A percentile compares a stretch with the other conserved stretches of the same genome.
These are phyloP conservation scores for Malassezia pachydermatis DNA, from an alignment of 1,284 basidiomycete genomes.

Conservation along the genomic window DNA sequence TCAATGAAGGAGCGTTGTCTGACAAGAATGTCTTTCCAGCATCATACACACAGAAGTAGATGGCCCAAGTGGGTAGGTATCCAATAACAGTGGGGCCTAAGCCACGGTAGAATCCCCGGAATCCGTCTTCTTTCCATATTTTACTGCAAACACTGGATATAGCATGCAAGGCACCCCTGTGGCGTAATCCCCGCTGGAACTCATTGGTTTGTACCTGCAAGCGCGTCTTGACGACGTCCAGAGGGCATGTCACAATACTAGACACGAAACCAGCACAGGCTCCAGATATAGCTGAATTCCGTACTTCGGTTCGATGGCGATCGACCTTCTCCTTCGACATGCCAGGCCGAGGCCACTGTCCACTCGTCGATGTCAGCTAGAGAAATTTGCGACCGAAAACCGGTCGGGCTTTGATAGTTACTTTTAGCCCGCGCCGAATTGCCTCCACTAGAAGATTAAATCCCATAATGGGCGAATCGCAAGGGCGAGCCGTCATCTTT, in stretches of 20 bases:
- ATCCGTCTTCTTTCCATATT: constrained; percentile 39
- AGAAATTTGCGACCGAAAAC: no score
- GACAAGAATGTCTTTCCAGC: constrained; percentile 24
- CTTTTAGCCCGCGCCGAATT: no score
- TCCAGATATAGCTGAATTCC: constrained; percentile 48
- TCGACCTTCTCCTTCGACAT: constrained; percentile 6
- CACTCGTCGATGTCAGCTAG: no score
- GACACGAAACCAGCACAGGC: constrained; percentile 69
- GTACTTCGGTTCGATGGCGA: background rate
- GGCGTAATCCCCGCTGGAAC: background rate
- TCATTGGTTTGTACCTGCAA: constrained; percentile 66
- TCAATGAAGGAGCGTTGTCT: background rate
- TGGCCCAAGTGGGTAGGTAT: constrained; percentile 46
- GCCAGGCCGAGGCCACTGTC: no score
- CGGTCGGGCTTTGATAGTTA: no score
- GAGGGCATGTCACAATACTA: constrained; percentile 85
- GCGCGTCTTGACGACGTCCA: constrained; percentile 95
- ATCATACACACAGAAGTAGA: constrained; percentile 47
- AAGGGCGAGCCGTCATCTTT: no score
- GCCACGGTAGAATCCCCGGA: constrained; percentile 44
- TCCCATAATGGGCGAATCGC: no score
- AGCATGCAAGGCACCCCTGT: background rate
- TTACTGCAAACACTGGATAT: constrained; percentile 5
- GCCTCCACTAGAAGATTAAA: no score
- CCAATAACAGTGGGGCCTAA: constrained; percentile 45